Base-by-base conservation (phyloP, 1,284 basidiomycete genomes). In the Ustilago vetiveriae region DNA sequence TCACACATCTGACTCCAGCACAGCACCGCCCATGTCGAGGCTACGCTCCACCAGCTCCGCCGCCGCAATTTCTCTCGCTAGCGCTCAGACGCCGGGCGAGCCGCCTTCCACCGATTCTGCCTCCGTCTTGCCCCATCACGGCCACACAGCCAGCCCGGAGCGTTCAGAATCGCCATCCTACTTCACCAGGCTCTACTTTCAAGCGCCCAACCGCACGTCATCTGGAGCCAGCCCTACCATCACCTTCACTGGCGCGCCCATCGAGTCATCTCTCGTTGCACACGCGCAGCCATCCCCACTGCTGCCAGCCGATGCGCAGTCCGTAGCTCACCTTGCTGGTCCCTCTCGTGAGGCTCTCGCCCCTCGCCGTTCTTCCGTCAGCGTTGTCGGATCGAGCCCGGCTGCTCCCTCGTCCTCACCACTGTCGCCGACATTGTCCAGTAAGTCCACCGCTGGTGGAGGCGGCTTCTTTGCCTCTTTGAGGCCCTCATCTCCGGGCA, bases 391-490 rank as follows among this genome's bases (percentile, higher is more conserved):
- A 3, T 33, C 46, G 10, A 46, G 51, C 42, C 48, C 63, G 4
- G 30, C 41, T 17, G 16, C 55, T 5, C 23, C 60, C 13, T 52
- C 49, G 10, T n/a, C 41, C 6, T 47, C 47, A 22, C 66, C 59
- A 10, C 17, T 59, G 22, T 69, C 66, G 11, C 66, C 66, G 23
- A 59, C 59, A 16, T 32, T 58, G 13, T 55, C 54, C 3, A 51
- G 33, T 33, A 69, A 38, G 33, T 58, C 66, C 7, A 11, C 42
- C 24, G 27, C 49, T 9, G 27, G 55, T 24, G 39, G 47, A 17
- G 40, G 40, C 22, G 64, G 68, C 35, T 71, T 74, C 64, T 74
- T 74, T 24, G 48, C 72, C 2, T 71, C 68, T 3, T 26, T 71
- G 10, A 63, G 67, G 5, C 72, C 72, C 17, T 56, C 67, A 0